Percentiles rank a stretch among this genome's conserved stretches.
These are phyloP conservation scores for Actinomucor elegans DNA, from an alignment of 371 early-diverging fungal species.

Conservation along the genomic window DNA sequence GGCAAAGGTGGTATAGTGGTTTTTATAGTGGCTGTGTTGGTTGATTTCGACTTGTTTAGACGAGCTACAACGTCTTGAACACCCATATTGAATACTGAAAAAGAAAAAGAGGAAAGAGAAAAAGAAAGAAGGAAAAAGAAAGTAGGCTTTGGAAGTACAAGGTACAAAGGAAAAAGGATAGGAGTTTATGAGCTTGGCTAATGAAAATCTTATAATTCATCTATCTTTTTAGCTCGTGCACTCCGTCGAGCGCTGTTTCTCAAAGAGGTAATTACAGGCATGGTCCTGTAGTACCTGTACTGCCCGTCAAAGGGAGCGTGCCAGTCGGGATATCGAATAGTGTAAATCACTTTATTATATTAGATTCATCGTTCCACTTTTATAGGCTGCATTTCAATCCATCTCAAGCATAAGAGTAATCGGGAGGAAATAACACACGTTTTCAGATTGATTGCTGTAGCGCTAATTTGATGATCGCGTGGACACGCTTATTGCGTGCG, in stretches of 20 bases:
- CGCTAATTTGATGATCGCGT: too few relatives aligned
- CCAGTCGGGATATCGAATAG: too few relatives aligned
- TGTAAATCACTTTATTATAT: too few relatives aligned
- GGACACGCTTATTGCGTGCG: too few relatives aligned
- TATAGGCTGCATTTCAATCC: too few relatives aligned
- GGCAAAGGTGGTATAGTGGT: not conserved
- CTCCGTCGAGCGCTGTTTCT: constrained; percentile 3
- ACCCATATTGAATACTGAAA: constrained; percentile 32
- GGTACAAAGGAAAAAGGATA: not conserved
- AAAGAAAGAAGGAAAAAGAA: not conserved
- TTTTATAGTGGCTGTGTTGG: constrained; percentile 2
- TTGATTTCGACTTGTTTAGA: constrained; percentile 30
- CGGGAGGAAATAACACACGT: too few relatives aligned
- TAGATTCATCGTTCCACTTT: too few relatives aligned
- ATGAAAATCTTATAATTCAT: not conserved
- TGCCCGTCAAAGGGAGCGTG: too few relatives aligned
- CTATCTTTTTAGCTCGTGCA: constrained; percentile 7
- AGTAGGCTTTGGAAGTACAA: not conserved
- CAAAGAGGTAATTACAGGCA: constrained; percentile 7
- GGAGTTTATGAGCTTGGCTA: not conserved
- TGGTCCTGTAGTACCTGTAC: not conserved
- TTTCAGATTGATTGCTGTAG: too few relatives aligned
- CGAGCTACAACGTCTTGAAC: constrained; percentile 44
- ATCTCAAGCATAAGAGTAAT: too few relatives aligned
- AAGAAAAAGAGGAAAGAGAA: not conserved